Conservation (phyloP, 2,329 filamentous ascomycete genomes). For the Phialophora verrucosa region DNA sequence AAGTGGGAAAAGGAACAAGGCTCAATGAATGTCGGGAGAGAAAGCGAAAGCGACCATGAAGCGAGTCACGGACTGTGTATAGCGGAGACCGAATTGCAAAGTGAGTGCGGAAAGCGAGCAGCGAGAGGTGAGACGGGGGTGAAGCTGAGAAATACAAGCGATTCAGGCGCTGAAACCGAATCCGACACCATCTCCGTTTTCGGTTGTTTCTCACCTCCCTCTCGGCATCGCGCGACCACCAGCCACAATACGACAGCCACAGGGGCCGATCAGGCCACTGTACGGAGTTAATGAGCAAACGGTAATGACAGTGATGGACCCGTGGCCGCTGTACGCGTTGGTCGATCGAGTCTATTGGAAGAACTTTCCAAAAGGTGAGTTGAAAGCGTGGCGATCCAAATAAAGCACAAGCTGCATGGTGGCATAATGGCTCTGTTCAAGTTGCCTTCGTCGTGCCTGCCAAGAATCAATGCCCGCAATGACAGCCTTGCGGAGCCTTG, state of each 20-base stretch:
- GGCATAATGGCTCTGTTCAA: background rate
- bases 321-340: background rate
- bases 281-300: background rate
- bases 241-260: background rate
- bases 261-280: background rate
- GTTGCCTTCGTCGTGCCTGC: conserved; percentile 1
- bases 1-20: background rate
- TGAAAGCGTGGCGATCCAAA: background rate
- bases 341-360: background rate
- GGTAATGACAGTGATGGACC: background rate
- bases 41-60: conserved; percentile 3
- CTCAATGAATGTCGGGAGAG: conserved; percentile 14
- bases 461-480: conserved; percentile 10
- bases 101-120: background rate
- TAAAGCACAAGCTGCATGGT: background rate
- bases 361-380: background rate
- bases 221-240: conserved; percentile 11
- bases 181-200: conserved; percentile 10
- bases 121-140: conserved; percentile 18
- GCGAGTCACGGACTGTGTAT: background rate
- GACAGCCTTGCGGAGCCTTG: conserved; percentile 18
- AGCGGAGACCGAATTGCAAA: conserved; percentile 18
- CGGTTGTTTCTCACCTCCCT: background rate
- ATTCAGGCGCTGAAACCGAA: conserved; percentile 18
- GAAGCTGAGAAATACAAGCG: conserved; percentile 21